A percentile compares a stretch with the other conserved stretches of the same genome.
Evolutionary conservation across 2,329 filamentous ascomycete genomes (phyloP).

Genomic region (Fusarium tanahbumbuense): DNA sequence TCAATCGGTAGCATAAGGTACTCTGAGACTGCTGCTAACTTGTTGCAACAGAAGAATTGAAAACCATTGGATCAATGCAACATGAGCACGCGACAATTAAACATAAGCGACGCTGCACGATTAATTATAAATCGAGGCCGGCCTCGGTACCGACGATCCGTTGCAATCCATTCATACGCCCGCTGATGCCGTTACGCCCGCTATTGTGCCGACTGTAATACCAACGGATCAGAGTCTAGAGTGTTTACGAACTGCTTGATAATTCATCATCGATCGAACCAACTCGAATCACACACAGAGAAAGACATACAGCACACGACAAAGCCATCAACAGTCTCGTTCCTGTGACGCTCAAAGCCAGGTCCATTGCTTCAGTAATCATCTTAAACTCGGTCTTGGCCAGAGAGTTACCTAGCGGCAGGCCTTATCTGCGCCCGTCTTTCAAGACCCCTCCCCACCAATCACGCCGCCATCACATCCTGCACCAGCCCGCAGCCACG

Average conservation of each 20-base stretch:
- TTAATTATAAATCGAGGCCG: slow-evolving; percentile 17
- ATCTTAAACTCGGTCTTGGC: slow-evolving; percentile 11
- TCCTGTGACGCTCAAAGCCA: neutral
- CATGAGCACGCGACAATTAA: slow-evolving; percentile 39
- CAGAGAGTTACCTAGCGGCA: neutral
- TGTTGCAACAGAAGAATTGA: neutral
- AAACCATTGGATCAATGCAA: slow-evolving; percentile 12
- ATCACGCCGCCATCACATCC: slow-evolving; percentile 34
- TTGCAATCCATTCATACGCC: slow-evolving; percentile 24
- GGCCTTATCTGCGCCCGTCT: slow-evolving; percentile 38
- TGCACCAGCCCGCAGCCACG: slow-evolving; percentile 33
- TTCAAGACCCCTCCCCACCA: slow-evolving; percentile 21
- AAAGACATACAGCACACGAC: neutral
- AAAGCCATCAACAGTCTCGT: neutral
- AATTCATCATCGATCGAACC: slow-evolving; percentile 3
- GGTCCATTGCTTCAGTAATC: neutral
- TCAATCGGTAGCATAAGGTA: neutral
- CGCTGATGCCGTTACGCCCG: slow-evolving; percentile 36
- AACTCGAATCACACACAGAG: slow-evolving; percentile 1
- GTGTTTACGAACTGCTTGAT: neutral
- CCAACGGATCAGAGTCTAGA: neutral
- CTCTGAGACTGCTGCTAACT: neutral
- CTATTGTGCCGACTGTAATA: slow-evolving; percentile 11
- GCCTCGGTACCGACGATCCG: slow-evolving; percentile 28
- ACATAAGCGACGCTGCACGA: slow-evolving; percentile 22